phyloP scores from a whole-genome alignment of 2,329 filamentous ascomycete genomes.

The Phialocephala sp. region DNA sequence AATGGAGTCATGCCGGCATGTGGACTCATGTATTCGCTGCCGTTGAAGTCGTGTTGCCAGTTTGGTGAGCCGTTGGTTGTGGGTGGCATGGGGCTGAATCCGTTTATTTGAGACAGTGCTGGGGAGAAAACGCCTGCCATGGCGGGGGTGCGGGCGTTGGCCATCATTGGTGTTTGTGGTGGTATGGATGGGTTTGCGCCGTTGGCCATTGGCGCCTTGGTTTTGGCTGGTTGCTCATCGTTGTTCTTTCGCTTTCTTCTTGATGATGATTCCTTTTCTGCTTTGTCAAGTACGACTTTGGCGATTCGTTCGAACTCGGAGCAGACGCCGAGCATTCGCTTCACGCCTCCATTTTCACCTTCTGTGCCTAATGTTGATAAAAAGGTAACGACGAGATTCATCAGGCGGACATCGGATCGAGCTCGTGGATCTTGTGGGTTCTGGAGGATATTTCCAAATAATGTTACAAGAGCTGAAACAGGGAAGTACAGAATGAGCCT shows the following conservation, averaged over 20 bases:
- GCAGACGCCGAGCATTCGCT: slow-evolving; percentile 91
- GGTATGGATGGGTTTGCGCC: slow-evolving; percentile 12
- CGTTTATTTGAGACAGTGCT: slow-evolving; percentile 35
- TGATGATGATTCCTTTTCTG: slow-evolving; percentile 73
- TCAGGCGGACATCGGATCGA: slow-evolving; percentile 85
- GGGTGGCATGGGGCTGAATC: slow-evolving; percentile 36
- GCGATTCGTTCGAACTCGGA: slow-evolving; percentile 97
- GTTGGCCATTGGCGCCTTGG: slow-evolving; percentile 30
- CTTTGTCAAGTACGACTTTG: slow-evolving; percentile 86
- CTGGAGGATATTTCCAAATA: slow-evolving; percentile 96
- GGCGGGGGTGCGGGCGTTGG: slow-evolving; percentile 26
- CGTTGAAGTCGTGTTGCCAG: slow-evolving; percentile 31
- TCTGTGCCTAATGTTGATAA: slow-evolving; percentile 88
- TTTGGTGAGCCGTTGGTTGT: slow-evolving; percentile 32
- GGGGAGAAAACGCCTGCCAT: slow-evolving; percentile 41
- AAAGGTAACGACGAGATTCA: slow-evolving; percentile 93
- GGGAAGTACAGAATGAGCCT: slow-evolving; percentile 96
- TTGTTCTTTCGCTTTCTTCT: slow-evolving; percentile 84
- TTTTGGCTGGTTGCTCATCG: slow-evolving; percentile 47
- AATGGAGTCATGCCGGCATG: slow-evolving; percentile 38
- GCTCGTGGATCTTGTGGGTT: slow-evolving; percentile 91
- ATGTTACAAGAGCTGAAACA: slow-evolving; percentile 89
- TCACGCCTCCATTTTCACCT: slow-evolving; percentile 86
- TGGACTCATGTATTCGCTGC: slow-evolving; percentile 35
- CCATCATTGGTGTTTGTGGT: slow-evolving; percentile 38